Conservation (phyloP, 345 rosid species). For the Aquilaria yunnanensis region DNA sequence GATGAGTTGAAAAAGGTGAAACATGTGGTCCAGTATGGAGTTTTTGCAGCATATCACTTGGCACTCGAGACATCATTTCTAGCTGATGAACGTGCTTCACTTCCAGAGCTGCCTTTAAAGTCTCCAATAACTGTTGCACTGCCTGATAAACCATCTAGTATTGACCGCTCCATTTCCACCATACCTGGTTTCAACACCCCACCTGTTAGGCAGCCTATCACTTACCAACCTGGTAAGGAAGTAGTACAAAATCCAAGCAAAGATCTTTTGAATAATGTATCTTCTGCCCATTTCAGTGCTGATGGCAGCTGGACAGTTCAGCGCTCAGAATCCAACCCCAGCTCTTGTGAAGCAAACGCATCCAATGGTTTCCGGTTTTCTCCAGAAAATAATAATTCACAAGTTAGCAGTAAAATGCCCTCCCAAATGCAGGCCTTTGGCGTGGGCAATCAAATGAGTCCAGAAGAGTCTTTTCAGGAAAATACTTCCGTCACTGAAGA, state of each 20-base stretch:
- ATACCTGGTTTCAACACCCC: slow-evolving; percentile 70
- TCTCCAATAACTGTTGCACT: slow-evolving; percentile 83
- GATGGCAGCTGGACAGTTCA: slow-evolving; percentile 26
- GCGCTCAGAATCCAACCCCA: slow-evolving; percentile 12
- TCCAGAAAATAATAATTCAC: slow-evolving; percentile 12
- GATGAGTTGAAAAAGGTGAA: slow-evolving; percentile 93
- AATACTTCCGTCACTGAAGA: slow-evolving; percentile 13
- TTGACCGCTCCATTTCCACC: slow-evolving; percentile 81
- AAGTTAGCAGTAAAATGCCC: slow-evolving; percentile 9
- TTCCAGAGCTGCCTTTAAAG: slow-evolving; percentile 78
- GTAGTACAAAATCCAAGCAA: slow-evolving; percentile 28
- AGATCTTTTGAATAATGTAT: slow-evolving; percentile 13
- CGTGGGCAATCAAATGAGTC: slow-evolving; percentile 23
- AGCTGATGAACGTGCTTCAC: slow-evolving; percentile 97
- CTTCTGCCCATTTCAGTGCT: slow-evolving; percentile 24
- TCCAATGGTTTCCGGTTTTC: slow-evolving; percentile 19
- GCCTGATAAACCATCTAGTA: slow-evolving; percentile 67
- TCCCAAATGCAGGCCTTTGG: slow-evolving; percentile 19
- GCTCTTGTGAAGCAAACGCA: slow-evolving; percentile 14
- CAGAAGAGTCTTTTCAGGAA: slow-evolving; percentile 28
- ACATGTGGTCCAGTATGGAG: slow-evolving; percentile 94
- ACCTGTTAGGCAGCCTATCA: slow-evolving; percentile 30
- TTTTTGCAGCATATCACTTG: slow-evolving; percentile 98
- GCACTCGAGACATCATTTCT: slow-evolving; percentile 96
- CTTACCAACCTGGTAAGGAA: slow-evolving; percentile 34